A percentile compares a stretch with the other conserved stretches of the same genome.
phyloP scores from a whole-genome alignment of 208 protist species.

The Wallacemonas sp. region DNA sequence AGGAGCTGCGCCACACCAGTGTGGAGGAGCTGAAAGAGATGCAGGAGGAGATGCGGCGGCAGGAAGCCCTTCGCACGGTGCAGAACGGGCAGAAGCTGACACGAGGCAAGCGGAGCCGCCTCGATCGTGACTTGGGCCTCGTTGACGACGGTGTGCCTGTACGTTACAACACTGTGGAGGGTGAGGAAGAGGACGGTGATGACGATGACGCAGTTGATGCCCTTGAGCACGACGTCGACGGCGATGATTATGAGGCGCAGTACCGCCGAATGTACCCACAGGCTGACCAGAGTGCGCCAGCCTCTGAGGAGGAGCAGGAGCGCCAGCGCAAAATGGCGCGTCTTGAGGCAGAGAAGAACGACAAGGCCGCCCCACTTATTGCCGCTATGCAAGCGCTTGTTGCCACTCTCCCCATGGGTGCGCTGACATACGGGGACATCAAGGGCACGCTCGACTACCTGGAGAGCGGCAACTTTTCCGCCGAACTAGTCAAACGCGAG shows the following conservation, averaged over 20 bases:
- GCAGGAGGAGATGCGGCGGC: slow-evolving; percentile 42
- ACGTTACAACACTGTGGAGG: slow-evolving; percentile 1
- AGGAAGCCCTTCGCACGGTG: slow-evolving; percentile 29
- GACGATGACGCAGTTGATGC: slow-evolving; percentile 11
- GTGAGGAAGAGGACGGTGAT: slow-evolving; percentile 18
- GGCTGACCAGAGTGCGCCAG: slow-evolving; percentile 19
- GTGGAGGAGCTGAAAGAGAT: slow-evolving; percentile 54
- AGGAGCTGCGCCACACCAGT: slow-evolving; percentile 46
- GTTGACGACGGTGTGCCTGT: not conserved
- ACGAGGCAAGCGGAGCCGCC: slow-evolving; percentile 15
- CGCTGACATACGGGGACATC: slow-evolving; percentile 48
- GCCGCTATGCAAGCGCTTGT: slow-evolving; percentile 40
- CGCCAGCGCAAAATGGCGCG: slow-evolving; percentile 2
- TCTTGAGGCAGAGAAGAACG: not conserved
- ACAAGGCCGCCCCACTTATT: slow-evolving; percentile 12
- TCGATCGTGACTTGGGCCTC: slow-evolving; percentile 9
- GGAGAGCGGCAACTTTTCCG: slow-evolving; percentile 34
- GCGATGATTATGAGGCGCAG: slow-evolving; percentile 19
- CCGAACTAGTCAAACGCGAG: slow-evolving; percentile 46
- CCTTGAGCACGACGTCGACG: slow-evolving; percentile 11
- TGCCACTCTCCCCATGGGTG: slow-evolving; percentile 26
- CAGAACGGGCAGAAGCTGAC: slow-evolving; percentile 23
- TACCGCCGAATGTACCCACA: slow-evolving; percentile 20
- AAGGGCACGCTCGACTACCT: slow-evolving; percentile 69
- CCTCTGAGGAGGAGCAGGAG: slow-evolving; percentile 11